phyloP scores from a whole-genome alignment of 139 green algal genomes.

The Asterochloris sp. region DNA sequence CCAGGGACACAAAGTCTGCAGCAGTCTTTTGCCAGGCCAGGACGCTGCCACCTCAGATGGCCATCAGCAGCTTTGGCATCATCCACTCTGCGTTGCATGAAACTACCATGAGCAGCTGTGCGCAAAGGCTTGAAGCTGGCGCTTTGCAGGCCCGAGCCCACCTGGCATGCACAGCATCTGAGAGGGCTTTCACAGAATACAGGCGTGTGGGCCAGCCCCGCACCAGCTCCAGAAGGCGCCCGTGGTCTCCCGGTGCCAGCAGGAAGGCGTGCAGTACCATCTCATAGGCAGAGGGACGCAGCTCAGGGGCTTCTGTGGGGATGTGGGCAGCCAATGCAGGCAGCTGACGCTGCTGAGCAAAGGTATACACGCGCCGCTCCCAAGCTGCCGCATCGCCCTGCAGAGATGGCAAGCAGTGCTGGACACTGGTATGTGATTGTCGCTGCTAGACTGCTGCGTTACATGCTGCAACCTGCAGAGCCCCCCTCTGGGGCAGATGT shows the following conservation, averaged over 20 bases:
- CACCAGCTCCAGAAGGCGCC: conserved; percentile 53
- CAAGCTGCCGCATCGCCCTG: conserved; percentile 47
- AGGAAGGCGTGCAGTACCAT: conserved; percentile 72
- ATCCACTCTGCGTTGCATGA: too few species aligned
- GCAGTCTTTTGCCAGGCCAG: too few species aligned
- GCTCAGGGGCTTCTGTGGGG: conserved; percentile 60
- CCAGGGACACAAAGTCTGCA: too few species aligned
- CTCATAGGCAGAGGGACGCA: conserved; percentile 75
- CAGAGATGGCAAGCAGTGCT: background rate
- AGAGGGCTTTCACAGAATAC: conserved; percentile 32
- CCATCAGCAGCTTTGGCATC: too few species aligned
- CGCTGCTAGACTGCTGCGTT: too few species aligned
- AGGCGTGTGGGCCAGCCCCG: conserved; percentile 40
- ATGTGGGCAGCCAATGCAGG: conserved; percentile 67
- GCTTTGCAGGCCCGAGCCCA: background rate
- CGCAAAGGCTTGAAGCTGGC: background rate
- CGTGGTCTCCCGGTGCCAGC: conserved; percentile 50
- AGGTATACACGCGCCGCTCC: conserved; percentile 73
- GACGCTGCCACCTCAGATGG: too few species aligned
- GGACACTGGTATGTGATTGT: too few species aligned
- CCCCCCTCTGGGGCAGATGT: too few species aligned
- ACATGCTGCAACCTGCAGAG: too few species aligned
- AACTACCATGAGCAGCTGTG: too few species aligned
- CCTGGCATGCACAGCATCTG: conserved; percentile 21
- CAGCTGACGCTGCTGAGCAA: conserved; percentile 73